Evolutionary conservation across 1,139 yeast species (phyloP).

Genomic region (Candida pseudoviswanathii): DNA sequence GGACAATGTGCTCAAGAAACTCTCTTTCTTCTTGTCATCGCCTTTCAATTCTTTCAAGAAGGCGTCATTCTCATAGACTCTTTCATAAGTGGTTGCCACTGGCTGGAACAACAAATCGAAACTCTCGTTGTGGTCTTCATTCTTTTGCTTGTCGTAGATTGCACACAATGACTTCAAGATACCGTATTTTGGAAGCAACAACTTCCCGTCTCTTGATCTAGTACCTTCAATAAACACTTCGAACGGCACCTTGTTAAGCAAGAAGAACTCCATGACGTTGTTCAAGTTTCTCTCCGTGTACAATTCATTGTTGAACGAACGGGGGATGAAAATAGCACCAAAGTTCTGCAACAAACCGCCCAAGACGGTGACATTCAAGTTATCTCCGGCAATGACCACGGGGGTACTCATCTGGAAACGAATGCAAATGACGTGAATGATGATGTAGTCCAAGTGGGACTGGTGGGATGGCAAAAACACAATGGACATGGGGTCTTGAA

Average conservation of each 20-base stretch:
- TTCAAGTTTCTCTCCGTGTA: constrained; percentile 60
- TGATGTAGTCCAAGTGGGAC: constrained; percentile 67
- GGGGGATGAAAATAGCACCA: constrained; percentile 51
- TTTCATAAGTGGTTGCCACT: constrained; percentile 62
- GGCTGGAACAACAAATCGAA: constrained; percentile 55
- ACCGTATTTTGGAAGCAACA: constrained; percentile 66
- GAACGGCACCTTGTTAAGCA: constrained; percentile 53
- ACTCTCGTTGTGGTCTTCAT: constrained; percentile 44
- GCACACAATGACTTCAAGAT: constrained; percentile 54
- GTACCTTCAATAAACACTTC: constrained; percentile 73
- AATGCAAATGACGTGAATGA: constrained; percentile 58
- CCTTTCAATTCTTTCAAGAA: constrained; percentile 64
- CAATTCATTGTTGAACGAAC: constrained; percentile 51
- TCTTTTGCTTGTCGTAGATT: constrained; percentile 47
- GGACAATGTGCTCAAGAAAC: constrained; percentile 36
- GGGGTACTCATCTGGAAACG: constrained; percentile 62
- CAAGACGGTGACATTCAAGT: constrained; percentile 62
- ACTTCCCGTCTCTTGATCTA: constrained; percentile 66
- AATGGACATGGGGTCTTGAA: constrained; percentile 47
- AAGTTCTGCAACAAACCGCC: constrained; percentile 48
- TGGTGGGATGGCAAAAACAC: constrained; percentile 57
- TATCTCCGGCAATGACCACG: constrained; percentile 68
- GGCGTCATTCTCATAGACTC: constrained; percentile 67
- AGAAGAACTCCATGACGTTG: constrained; percentile 54
- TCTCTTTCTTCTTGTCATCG: constrained; percentile 55